phyloP scores from a whole-genome alignment of 257 asterid genomes.

The Solanum sitiens region DNA sequence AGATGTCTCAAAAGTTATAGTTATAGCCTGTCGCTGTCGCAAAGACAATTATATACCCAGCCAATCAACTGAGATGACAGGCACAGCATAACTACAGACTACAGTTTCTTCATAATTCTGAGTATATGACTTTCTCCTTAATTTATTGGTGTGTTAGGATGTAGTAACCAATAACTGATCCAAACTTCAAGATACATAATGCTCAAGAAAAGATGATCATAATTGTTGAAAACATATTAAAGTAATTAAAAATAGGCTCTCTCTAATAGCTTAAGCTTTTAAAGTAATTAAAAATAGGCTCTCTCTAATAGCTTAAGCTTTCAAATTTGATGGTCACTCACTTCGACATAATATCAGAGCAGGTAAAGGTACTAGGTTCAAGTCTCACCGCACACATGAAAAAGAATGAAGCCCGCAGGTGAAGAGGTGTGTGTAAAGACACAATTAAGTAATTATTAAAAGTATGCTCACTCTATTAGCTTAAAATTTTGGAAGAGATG shows the following conservation, averaged over 20 bases:
- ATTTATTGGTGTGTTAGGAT: neutral
- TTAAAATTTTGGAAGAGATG: neutral
- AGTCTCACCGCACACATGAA: neutral
- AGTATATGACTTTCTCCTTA: neutral
- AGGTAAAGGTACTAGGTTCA: neutral
- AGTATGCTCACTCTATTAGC: neutral
- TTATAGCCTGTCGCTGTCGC: neutral
- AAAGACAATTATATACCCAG: neutral
- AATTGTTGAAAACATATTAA: neutral
- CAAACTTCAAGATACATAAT: neutral
- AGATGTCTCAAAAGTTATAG: neutral
- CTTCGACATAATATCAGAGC: neutral
- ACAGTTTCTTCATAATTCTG: neutral
- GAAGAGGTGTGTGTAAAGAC: neutral
- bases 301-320: neutral
- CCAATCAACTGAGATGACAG: neutral
- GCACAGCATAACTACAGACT: neutral
- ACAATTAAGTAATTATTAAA: neutral
- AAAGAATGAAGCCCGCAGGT: neutral
- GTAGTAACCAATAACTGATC: neutral
- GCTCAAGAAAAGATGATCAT: neutral
- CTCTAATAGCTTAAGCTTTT: no score
- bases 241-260: no score
- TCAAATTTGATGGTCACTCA: neutral
- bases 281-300: neutral